These are phyloP conservation scores for Thalassiosira pacifica DNA, from an alignment of 352 stramenopile species.

Conservation along the genomic window DNA sequence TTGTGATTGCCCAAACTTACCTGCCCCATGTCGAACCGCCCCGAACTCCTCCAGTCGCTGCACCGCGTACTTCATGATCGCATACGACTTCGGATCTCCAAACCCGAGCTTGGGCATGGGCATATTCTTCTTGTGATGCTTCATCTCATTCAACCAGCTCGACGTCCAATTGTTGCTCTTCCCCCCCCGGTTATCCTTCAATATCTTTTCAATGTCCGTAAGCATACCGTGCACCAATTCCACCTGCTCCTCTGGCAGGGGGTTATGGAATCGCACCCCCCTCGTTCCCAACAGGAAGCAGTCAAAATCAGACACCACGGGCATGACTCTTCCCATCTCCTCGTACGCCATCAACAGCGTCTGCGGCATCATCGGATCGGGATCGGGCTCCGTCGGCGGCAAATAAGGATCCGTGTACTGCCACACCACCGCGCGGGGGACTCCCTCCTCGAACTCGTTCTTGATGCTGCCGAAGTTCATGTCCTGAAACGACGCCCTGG, in stretches of 20 bases:
- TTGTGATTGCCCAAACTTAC: background rate
- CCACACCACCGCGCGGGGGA: slow-evolving; percentile 60
- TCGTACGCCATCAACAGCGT: slow-evolving; percentile 80
- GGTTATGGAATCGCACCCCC: slow-evolving; percentile 67
- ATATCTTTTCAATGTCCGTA: slow-evolving; percentile 70
- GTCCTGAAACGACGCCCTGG: slow-evolving; percentile 73
- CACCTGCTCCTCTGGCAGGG: slow-evolving; percentile 74
- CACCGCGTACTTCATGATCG: slow-evolving; percentile 79
- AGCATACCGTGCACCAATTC: slow-evolving; percentile 73
- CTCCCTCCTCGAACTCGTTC: slow-evolving; percentile 43
- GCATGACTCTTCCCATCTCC: slow-evolving; percentile 71
- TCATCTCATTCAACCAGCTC: slow-evolving; percentile 75
- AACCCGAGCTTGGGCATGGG: slow-evolving; percentile 79
- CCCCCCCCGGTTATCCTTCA: slow-evolving; percentile 54
- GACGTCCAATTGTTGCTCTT: slow-evolving; percentile 72
- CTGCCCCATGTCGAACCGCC: slow-evolving; percentile 75
- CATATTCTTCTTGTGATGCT: slow-evolving; percentile 57
- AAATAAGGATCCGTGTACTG: slow-evolving; percentile 63
- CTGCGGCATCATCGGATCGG: slow-evolving; percentile 70
- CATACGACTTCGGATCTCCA: slow-evolving; percentile 81
- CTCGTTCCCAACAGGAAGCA: slow-evolving; percentile 77
- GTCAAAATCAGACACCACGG: slow-evolving; percentile 80
- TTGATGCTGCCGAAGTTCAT: slow-evolving; percentile 75
- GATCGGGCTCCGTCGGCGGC: slow-evolving; percentile 51
- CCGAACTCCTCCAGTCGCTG: slow-evolving; percentile 65